Conservation (phyloP, 179 eudicot genomes). For the Actinidia polygama region DNA sequence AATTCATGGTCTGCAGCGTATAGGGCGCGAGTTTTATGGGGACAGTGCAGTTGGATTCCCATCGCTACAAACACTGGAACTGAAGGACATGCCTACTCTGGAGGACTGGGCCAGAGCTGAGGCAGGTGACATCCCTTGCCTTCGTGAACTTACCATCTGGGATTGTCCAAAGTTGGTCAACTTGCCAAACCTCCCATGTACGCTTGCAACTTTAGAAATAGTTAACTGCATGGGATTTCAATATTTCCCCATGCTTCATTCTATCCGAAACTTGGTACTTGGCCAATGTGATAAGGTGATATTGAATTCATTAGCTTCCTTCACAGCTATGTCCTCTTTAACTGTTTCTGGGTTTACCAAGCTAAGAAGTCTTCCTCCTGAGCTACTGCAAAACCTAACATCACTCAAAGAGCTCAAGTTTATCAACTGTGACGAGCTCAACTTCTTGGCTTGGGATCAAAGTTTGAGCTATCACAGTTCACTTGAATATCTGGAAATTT, state of each 20-base stretch:
- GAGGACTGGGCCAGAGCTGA: neutral
- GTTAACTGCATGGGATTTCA: neutral
- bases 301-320: neutral
- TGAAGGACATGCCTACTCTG: neutral
- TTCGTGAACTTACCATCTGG: neutral
- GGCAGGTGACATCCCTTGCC: neutral
- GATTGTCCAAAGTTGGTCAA: neutral
- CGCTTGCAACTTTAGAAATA: neutral
- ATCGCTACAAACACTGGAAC: neutral
- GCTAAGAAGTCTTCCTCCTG: neutral
- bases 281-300: neutral
- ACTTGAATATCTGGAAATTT: neutral
- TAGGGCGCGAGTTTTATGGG: constrained; percentile 1
- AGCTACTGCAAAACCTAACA: neutral
- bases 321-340: constrained; percentile 1
- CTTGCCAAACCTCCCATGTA: neutral
- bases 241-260: neutral
- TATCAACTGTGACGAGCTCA: neutral
- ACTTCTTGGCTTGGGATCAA: neutral
- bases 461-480: neutral
- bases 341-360: neutral
- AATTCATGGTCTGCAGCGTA: neutral
- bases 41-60: neutral
- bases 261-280: neutral
- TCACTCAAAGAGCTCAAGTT: neutral